Base-by-base conservation (phyloP, 805 yeast genomes). In the Komagataella kurtzmanii region DNA sequence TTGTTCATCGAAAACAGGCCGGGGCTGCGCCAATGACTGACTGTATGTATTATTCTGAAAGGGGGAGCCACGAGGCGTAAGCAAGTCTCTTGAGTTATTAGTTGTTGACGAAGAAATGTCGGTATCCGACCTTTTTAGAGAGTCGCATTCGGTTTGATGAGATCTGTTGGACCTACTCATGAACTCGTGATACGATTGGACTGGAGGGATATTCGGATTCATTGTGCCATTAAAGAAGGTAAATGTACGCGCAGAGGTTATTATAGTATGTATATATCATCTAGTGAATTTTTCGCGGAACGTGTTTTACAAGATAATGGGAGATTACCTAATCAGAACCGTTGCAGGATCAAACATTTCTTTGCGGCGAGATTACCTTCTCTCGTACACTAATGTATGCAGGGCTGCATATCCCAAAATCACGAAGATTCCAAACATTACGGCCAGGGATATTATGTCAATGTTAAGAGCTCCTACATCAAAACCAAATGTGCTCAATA, bases 401-500 rank as follows among this genome's bases (percentile, higher is more conserved):
- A 91, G 74, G 43, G 88, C 83, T 8, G 82, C 54, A 60, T 88
- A 93, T 1, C 97, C 98, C 1, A 80, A 55, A 5, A 79, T 58
- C 44, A 85, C 64, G 64, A 88, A 88, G 1, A 73, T 61, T 1
- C 72, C 65, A 30, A 81, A 74, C 72, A 85, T 80, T 0, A 76
- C 73, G 0, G 71, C 69, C 50, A 93, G 71, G 54, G 78, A 78
- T 40, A 73, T 63, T 24, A 83, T 73, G 64, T 93, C 98, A 43
- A 72, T 71, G 65, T 78, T 66, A 51, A 86, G 76, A 2, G 90
- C 93, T 21, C 81, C 79, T 12, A 88, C 91, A 57, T 87, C 78
- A 65, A 93, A 93, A 0, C 99, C 99, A 71, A 93, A 93, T 0
- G 98, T 88, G 58, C 95, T 86, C 58, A 93, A 74, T 52, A 93